Base-by-base conservation (phyloP, 306 rosid species). In the Geum urbanum region DNA sequence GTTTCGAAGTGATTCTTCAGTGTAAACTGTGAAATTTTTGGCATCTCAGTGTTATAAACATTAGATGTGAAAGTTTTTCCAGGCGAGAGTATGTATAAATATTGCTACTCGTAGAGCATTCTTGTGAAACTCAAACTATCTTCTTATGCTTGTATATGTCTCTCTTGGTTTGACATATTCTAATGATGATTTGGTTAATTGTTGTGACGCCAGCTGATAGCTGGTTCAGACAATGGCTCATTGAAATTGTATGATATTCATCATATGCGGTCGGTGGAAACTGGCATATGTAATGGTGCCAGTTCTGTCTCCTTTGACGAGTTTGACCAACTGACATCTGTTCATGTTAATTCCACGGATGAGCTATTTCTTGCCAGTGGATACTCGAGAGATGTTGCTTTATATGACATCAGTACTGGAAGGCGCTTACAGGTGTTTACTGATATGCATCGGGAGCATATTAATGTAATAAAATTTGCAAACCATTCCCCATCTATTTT, bases 351-450 rank as follows among this genome's bases (percentile, higher is more conserved):
- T 78, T 81, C 89, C 41, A 66, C 85, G 4, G 95, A 90, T 71
- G 97, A 90, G 61, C 83, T 88, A 52, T 86, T 90, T 81, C 95
- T 90, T 71, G 95, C 91, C 45, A 90, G 96, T 81, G 96, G 96
- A 72, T 90, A 86, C 83, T 86, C 96, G 39, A 84, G 84, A 79
- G 82, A 90, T 78, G 96, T 90, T 74, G 91, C 96, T 56, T 79
- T 90, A 67, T 90, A 90, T 79, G 96, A 90, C 74, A 84, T 90
- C 53, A 64, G 79, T 77, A 78, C 75, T 67, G 90, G 95, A 77
- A 86, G 79, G 65, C 83, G 91, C 71, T 72, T 86, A 71, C 87
- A 88, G 70, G 84, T 88, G 52, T 90, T 88, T 80, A 81, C 86
- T 72, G 86, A 90, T 66, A 86, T 90, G 95, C 96, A 90, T 72